Evolutionary conservation across 441 rosid species (phyloP), one percentile per base, ranked within the genome.

Genomic region (Breynia disticha): DNA sequence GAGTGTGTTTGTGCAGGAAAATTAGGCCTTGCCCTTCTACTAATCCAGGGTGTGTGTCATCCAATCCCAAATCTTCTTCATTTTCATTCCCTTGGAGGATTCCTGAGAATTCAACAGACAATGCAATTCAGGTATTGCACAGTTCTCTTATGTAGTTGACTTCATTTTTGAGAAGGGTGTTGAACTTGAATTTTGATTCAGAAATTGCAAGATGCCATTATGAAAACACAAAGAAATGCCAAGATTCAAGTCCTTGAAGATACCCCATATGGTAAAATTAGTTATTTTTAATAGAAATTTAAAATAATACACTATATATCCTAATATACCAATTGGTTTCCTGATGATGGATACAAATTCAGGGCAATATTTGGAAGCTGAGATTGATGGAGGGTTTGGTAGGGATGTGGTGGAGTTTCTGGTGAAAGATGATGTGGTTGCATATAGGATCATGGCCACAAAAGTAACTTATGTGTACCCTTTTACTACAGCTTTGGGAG

Each of bases 401-500:
- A 67, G 68, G 56, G 95, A 90, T 52, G 77, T 90, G 41, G 46
- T 87, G 50, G 95, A 90, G 78, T 87, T 87, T 68, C 50, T 85
- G 78, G 85, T 87, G 57, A 85, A 72, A 65, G 78, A 81, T 57
- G 96, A 85, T 57, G 90, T 76, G 64, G 93, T 79, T 64, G 67
- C 81, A 49, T 87, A 80, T 22, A 78, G 97, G 67, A 63, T 62
- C 12, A 82, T 81, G 96, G 93, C 95, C 48, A 74, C 77, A 42
- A 87, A 83, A 61, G 93, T 83, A 10, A 87, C 95, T 8, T 87
- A 79, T 74, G 72, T 90, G 13, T 90, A 90, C 64, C 98, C 98
- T 0, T 90, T 90, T 72, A 81, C 95, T 3, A 85, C 98, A 43
- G 90, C 96, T 19, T 73, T 87, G 7, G 96, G 96, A 24, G 95